Percentiles rank a stretch among this genome's conserved stretches.
Evolutionary conservation across 495 filamentous ascomycete species (phyloP).

Genomic region (Darksidea phi): DNA sequence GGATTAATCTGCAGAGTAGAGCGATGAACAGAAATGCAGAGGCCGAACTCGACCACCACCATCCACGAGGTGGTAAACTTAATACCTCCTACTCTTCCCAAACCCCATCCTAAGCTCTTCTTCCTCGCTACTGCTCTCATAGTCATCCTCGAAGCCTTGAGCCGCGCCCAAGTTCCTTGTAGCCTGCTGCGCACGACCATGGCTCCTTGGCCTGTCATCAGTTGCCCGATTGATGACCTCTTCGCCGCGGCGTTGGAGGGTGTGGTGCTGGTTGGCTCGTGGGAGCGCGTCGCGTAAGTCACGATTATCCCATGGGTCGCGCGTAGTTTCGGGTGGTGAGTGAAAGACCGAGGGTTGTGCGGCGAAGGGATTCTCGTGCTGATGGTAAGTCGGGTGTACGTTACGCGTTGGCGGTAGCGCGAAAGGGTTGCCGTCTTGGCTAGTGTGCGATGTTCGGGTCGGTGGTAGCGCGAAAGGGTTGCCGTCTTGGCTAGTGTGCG

Average conservation of each 20-base stretch:
- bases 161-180: constrained; percentile 15
- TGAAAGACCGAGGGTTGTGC: neutral
- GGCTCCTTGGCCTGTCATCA: neutral
- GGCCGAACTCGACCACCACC: neutral
- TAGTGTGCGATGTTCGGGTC: too few relatives aligned
- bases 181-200: constrained; percentile 14
- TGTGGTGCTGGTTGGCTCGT: neutral
- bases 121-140: neutral
- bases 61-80: neutral
- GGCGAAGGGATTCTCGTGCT: constrained; percentile 5
- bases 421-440: too few relatives aligned
- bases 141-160: constrained; percentile 21
- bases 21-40: neutral
- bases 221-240: constrained; percentile 20
- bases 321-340: neutral
- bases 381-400: neutral
- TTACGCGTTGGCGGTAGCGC: neutral
- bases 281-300: constrained; percentile 22
- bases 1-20: too few relatives aligned
- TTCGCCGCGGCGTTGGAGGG: constrained; percentile 13
- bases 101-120: constrained; percentile 14
- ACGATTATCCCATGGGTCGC: constrained; percentile 18
- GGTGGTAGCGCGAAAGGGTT: too few relatives aligned
- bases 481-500: constrained; percentile 11
- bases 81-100: constrained; percentile 10